These are phyloP conservation scores for Exophiala sp. DNA, from an alignment of 2,329 filamentous ascomycete species.

Conservation along the genomic window DNA sequence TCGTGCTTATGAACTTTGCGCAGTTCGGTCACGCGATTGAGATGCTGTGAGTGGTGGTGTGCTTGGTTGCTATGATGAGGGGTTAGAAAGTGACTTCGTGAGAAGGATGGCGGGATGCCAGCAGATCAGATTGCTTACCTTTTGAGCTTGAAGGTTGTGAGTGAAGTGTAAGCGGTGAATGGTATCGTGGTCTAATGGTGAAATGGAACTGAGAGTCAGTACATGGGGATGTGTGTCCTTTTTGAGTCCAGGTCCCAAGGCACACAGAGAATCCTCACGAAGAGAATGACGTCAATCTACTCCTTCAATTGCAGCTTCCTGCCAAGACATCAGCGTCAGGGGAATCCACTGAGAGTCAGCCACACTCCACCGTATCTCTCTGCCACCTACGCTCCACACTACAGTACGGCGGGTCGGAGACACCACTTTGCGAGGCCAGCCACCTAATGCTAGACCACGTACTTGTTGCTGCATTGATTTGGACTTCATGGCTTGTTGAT, in stretches of 20 bases:
- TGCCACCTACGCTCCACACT: no score
- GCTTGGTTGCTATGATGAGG: neutral
- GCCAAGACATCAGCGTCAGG: no score
- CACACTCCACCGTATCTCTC: no score
- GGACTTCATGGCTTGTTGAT: no score
- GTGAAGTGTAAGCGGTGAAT: neutral
- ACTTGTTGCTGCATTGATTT: no score
- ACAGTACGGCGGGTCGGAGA: no score
- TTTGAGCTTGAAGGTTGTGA: neutral
- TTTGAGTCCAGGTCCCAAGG: neutral
- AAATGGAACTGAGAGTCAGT: neutral
- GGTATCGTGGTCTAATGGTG: neutral
- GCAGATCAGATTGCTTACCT: no score
- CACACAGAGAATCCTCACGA: neutral
- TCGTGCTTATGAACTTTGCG: neutral
- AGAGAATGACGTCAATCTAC: conserved; percentile 2
- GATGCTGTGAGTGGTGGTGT: neutral
- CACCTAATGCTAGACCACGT: no score
- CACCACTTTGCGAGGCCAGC: no score
- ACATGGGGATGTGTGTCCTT: neutral
- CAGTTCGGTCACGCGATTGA: conserved; percentile 7
- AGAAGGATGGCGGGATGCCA: neutral
- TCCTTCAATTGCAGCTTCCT: no score
- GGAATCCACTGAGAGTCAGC: no score
- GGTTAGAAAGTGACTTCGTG: neutral